A percentile compares a stretch with the other conserved stretches of the same genome.
Conservation (phyloP, 139 green algal species). For the Zygnema cylindricum region DNA sequence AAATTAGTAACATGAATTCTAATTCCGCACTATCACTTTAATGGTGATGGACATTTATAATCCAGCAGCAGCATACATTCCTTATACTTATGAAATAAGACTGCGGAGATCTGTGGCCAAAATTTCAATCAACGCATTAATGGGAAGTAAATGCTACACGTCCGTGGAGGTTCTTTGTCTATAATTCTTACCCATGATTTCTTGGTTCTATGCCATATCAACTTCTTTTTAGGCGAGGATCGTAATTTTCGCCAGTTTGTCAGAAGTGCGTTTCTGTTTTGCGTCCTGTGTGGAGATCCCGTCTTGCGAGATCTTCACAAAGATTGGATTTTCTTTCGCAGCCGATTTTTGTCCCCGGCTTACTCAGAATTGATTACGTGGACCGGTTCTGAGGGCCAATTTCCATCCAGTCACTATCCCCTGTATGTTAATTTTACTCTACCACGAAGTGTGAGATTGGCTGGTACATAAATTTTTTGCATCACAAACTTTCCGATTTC, state of each 20-base stretch:
- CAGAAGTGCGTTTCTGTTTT: not conserved
- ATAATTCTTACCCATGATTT: not conserved
- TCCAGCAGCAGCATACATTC: too few species aligned
- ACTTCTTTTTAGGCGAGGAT: not conserved
- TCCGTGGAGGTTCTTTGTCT: too few species aligned
- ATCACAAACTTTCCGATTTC: too few species aligned
- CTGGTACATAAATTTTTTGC: not conserved
- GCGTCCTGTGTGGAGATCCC: slow-evolving; percentile 5
- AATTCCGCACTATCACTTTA: too few species aligned
- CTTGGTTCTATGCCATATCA: not conserved
- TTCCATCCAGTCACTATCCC: slow-evolving; percentile 14
- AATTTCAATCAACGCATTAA: too few species aligned
- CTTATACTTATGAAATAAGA: too few species aligned
- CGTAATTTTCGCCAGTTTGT: not conserved
- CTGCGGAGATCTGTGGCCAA: too few species aligned
- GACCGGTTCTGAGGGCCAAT: slow-evolving; percentile 3
- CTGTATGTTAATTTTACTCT: slow-evolving; percentile 24
- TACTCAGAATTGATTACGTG: slow-evolving; percentile 2
- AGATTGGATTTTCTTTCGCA: slow-evolving; percentile 19
- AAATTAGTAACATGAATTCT: too few species aligned
- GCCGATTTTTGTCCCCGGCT: slow-evolving; percentile 1
- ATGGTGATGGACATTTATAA: too few species aligned
- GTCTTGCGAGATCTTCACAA: slow-evolving; percentile 10
- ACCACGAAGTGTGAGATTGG: not conserved
- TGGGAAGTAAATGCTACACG: too few species aligned